Base-by-base conservation (phyloP, 805 yeast genomes). In the Candida khao-thaluensis region DNA sequence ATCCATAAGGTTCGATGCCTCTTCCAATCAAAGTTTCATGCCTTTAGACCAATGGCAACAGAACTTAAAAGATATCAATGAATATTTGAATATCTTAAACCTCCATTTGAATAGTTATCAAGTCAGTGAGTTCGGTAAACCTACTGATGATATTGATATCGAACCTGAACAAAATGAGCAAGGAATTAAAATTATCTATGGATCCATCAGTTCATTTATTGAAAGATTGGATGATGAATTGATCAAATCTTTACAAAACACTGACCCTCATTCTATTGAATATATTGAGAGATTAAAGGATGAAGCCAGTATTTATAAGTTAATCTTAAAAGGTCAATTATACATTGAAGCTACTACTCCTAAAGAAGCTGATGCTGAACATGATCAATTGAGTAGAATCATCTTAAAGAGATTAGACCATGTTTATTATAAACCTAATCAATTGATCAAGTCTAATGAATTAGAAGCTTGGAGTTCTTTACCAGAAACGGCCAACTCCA, bases 151-250 rank as follows among this genome's bases (percentile, higher is more conserved):
- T 54, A 73, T 87, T 47, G 87, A 81, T 44, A 63, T 76, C 37
- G 93, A 84, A 69, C 72, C 68, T 38, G 72, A 83, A 32, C 75
- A 79, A 41, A 72, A 76, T 41, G 68, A 53, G 7, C 54, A 64
- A 15, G 96, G 96, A 44, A 70, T 84, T 44, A 77, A 77, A 58
- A 81, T 76, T 50, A 75, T 93, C 40, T 74, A 82, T 44, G 99
- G 99, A 34, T 85, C 95, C 18, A 71, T 93, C 34, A 78, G 85
- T 34, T 82, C 96, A 7, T 77, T 85, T 43, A 84, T 91, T 45
- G 99, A 91, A 70, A 82, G 97, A 64, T 75, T 93, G 47, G 96
- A 89, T 59, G 98, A 91, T 56, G 99, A 93, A 69, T 83, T 90
- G 55, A 85, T 85, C 46, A 81, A 83, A 51, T 87, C 95, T 33